Conservation (phyloP, 1,284 basidiomycete genomes). For the Apiotrichum montevideense region DNA sequence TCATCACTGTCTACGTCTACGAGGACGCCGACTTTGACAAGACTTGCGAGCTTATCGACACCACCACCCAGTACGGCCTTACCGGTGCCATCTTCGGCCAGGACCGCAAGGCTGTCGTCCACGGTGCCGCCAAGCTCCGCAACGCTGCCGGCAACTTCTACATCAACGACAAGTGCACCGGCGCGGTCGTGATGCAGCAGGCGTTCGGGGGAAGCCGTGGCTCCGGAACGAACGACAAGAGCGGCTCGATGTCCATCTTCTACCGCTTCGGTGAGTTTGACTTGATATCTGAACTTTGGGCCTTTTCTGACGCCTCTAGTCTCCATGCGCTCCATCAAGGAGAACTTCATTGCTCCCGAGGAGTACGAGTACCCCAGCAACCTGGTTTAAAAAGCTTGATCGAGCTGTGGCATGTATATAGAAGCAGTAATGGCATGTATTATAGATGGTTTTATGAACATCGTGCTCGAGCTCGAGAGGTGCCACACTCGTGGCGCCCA, state of each 20-base stretch:
- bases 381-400: slow-evolving; percentile 51
- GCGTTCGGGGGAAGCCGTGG: slow-evolving; percentile 83
- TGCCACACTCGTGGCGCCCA: no score
- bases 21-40: slow-evolving; percentile 77
- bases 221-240: slow-evolving; percentile 97
- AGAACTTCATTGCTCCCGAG: slow-evolving; percentile 77
- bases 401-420: not conserved
- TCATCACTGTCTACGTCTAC: slow-evolving; percentile 83
- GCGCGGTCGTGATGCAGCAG: slow-evolving; percentile 92
- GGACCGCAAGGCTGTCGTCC: slow-evolving; percentile 69
- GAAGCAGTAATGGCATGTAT: not conserved
- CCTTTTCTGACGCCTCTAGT: slow-evolving; percentile 39
- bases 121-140: slow-evolving; percentile 70
- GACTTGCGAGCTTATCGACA: slow-evolving; percentile 80
- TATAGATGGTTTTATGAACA: not conserved
- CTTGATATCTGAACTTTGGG: no score
- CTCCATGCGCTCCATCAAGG: slow-evolving; percentile 89
- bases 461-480: no score
- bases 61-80: slow-evolving; percentile 80
- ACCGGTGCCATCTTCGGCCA: slow-evolving; percentile 85
- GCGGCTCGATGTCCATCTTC: slow-evolving; percentile 84
- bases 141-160: slow-evolving; percentile 73
- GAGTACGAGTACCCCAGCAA: slow-evolving; percentile 81
- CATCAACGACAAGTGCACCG: slow-evolving; percentile 85
- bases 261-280: slow-evolving; percentile 58